Base-by-base conservation (phyloP, 148 eudicot species). In the Rheum nobile region DNA sequence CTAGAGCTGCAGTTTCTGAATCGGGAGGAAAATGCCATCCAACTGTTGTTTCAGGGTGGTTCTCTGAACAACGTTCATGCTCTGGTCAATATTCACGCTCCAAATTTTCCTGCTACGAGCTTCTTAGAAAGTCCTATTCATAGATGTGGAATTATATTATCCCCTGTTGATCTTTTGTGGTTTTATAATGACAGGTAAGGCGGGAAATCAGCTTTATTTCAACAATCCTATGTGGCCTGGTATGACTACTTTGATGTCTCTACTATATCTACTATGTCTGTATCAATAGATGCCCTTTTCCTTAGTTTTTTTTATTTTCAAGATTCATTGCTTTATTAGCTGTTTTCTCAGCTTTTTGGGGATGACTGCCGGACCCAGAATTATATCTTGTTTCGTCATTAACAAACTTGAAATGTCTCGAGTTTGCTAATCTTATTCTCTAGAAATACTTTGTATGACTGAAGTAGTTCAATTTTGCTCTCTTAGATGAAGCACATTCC, bases 211-310 rank as follows among this genome's bases (percentile, higher is more conserved):
- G 77, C 71, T 85, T 81, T 91, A 88, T 80, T 95, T 87, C 81
- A 91, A 95, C 83, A 95, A 90, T 77, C 99, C 99, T 70, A 95
- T 95, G 99, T 95, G 99, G 99, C 99, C 99, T 72, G 99, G 99
- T 88, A 83, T 75, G 77, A 70, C 70, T 78, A 34, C 13, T 82
- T 47, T 71, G 31, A 31, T 44, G 35, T 16, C 6, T 52, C 65
- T 31, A 32, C 67, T 73, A 28, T 50, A 8, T 61, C 67, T 61
- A 29, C 67, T 73, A 28, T 50, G 17, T 61, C 67, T 61, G 13
- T 8, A 28, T 29, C 1, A 61, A 37, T 61, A 29, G 35, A 13
- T 61, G 37, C 37, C 38, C 7, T 26, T 61, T 61, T 26, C 43
- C 46, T n/a, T 22, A 8, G 7, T 38, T 0, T 34, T 0, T 34